phyloP scores from a whole-genome alignment of 768 basidiomycete genomes.

The Panus rudis region DNA sequence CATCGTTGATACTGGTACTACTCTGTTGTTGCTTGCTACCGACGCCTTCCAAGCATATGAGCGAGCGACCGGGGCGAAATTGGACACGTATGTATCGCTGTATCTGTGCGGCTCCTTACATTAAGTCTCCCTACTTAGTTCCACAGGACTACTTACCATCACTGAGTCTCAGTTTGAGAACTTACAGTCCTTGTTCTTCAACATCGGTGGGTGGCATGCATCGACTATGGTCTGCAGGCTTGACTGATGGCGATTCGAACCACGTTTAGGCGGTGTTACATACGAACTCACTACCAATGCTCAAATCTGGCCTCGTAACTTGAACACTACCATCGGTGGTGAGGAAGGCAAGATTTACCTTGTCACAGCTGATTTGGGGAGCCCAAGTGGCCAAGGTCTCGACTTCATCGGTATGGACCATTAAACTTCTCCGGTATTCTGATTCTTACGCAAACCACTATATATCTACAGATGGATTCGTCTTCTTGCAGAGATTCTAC shows the following conservation, averaged over 20 bases:
- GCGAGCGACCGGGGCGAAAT: conserved; percentile 41
- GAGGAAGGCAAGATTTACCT: conserved; percentile 43
- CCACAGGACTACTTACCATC: conserved; percentile 51
- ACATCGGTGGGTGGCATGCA: conserved; percentile 35
- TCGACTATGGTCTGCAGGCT: no score
- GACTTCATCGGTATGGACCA: conserved; percentile 52
- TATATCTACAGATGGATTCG: conserved; percentile 42
- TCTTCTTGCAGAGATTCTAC: conserved; percentile 58
- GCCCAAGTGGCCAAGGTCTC: conserved; percentile 44
- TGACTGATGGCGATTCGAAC: neutral
- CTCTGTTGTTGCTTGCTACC: conserved; percentile 47
- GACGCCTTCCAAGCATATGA: conserved; percentile 54
- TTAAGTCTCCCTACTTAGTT: conserved; percentile 21
- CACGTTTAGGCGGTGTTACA: conserved; percentile 31
- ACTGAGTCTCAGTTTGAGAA: conserved; percentile 40
- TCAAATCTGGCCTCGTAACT: conserved; percentile 61
- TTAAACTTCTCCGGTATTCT: no score
- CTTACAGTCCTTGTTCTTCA: conserved; percentile 46
- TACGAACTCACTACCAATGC: conserved; percentile 56
- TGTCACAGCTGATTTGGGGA: conserved; percentile 47
- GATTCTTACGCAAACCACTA: no score
- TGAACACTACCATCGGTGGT: conserved; percentile 56
- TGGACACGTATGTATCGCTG: conserved; percentile 36
- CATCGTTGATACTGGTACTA: conserved; percentile 49
- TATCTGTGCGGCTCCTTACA: neutral